A percentile compares a stretch with the other conserved stretches of the same genome.
phyloP scores from a whole-genome alignment of 129 eudicot species.

The Scalesia atractyloides region DNA sequence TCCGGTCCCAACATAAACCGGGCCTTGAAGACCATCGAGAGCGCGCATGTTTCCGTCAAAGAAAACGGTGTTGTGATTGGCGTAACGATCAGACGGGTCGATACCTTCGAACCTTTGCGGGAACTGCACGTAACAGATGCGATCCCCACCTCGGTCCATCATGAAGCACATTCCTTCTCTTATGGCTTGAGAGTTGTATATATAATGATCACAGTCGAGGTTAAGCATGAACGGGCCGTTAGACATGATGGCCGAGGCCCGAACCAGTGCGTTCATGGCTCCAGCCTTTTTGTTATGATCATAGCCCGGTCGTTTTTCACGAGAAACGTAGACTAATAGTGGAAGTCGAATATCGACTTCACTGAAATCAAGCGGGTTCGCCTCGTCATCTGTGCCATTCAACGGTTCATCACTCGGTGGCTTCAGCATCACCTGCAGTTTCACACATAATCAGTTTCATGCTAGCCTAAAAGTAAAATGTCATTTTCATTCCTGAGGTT shows the following conservation, averaged over 20 bases:
- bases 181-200: slow-evolving; percentile 58
- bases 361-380: slow-evolving; percentile 39
- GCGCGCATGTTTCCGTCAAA: slow-evolving; percentile 66
- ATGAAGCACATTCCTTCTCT: slow-evolving; percentile 66
- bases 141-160: slow-evolving; percentile 70
- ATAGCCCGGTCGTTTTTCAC: slow-evolving; percentile 73
- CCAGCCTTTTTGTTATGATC: slow-evolving; percentile 83
- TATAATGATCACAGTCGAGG: slow-evolving; percentile 62
- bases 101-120: slow-evolving; percentile 64
- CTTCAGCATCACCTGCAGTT: slow-evolving; percentile 66
- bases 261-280: slow-evolving; percentile 71
- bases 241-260: slow-evolving; percentile 72
- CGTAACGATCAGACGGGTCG: slow-evolving; percentile 63
- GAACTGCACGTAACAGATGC: slow-evolving; percentile 53
- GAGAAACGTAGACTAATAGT: slow-evolving; percentile 62
- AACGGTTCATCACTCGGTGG: slow-evolving; percentile 67
- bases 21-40: slow-evolving; percentile 64
- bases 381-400: slow-evolving; percentile 35
- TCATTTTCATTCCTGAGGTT: no score
- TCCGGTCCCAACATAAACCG: slow-evolving; percentile 61
- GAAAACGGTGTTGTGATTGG: slow-evolving; percentile 63
- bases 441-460: background rate
- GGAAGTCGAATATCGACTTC: slow-evolving; percentile 72
- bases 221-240: slow-evolving; percentile 74
- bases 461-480: background rate